Conservation (phyloP, 257 asterid genomes). For the Henckelia pumila region DNA sequence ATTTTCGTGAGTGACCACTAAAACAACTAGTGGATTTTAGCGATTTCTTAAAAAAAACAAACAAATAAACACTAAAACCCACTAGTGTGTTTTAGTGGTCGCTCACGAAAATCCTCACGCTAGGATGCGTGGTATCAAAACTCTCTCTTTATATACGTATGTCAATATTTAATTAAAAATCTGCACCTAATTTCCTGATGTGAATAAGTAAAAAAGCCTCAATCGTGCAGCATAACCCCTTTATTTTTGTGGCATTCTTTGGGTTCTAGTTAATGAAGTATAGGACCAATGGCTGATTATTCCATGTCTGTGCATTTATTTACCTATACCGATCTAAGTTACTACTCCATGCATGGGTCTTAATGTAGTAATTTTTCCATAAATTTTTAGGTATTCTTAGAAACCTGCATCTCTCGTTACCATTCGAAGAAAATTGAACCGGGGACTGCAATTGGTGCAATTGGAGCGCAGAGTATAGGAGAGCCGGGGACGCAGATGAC, state of each 20-base stretch:
- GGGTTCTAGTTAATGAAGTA: not conserved
- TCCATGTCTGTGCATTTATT: not conserved
- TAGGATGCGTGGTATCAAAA: too few relatives aligned
- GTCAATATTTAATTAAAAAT: too few relatives aligned
- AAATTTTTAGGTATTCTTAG: slow-evolving; percentile 65
- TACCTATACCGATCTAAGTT: not conserved
- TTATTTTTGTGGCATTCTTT: slow-evolving; percentile 1
- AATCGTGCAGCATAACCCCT: not conserved
- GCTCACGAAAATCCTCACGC: too few relatives aligned
- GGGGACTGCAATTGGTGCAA: slow-evolving; percentile 95
- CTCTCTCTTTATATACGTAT: too few relatives aligned
- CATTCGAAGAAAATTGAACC: slow-evolving; percentile 68
- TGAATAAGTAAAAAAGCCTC: not conserved
- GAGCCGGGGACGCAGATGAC: slow-evolving; percentile 99
- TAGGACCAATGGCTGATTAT: not conserved
- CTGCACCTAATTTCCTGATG: too few relatives aligned
- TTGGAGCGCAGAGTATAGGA: slow-evolving; percentile 96
- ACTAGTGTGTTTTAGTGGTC: too few relatives aligned
- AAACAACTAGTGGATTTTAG: too few relatives aligned
- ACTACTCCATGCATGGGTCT: slow-evolving; percentile 1
- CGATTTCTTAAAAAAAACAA: too few relatives aligned
- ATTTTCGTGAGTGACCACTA: too few relatives aligned
- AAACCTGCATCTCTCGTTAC: slow-evolving; percentile 77
- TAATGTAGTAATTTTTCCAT: slow-evolving; percentile 9
- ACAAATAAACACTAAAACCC: too few relatives aligned